A percentile compares a stretch with the other conserved stretches of the same genome.
Evolutionary conservation across 1,284 basidiomycete genomes (phyloP).

Genomic region (Leucoagaricus sp.): DNA sequence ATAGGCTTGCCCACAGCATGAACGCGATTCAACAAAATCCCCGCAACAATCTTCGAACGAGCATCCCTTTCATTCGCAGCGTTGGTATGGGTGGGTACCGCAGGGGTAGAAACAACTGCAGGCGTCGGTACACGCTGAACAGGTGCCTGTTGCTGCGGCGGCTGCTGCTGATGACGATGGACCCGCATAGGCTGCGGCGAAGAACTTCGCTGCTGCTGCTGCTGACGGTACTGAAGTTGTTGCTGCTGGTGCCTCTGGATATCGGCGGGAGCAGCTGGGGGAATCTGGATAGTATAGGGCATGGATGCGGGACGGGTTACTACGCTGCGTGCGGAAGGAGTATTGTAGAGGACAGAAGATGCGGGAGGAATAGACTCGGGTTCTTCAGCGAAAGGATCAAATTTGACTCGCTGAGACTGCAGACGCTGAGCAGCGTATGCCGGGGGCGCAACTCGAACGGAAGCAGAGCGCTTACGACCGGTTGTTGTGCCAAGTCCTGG

Average conservation of each 20-base stretch:
- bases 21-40: conserved; percentile 48
- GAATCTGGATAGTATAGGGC: conserved; percentile 26
- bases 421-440: conserved; percentile 8
- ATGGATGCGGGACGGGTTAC: conserved; percentile 11
- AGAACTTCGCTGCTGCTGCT: conserved; percentile 8
- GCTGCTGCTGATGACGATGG: neutral
- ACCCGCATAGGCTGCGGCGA: neutral
- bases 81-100: neutral
- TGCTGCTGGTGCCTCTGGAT: conserved; percentile 1
- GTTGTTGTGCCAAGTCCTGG: conserved; percentile 15
- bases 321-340: neutral
- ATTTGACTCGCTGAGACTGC: conserved; percentile 27
- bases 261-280: conserved; percentile 21
- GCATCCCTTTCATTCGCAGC: conserved; percentile 35
- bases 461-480: conserved; percentile 25
- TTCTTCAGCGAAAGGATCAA: conserved; percentile 42
- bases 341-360: conserved; percentile 14
- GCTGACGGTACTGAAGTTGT: neutral
- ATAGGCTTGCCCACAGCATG: conserved; percentile 47
- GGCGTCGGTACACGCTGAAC: conserved; percentile 9
- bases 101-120: conserved; percentile 5
- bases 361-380: conserved; percentile 12
- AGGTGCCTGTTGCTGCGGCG: neutral
- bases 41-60: conserved; percentile 45
- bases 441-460: conserved; percentile 19